Evolutionary conservation across 495 filamentous ascomycete genomes (phyloP).

Genomic region (Neurospora sp.): DNA sequence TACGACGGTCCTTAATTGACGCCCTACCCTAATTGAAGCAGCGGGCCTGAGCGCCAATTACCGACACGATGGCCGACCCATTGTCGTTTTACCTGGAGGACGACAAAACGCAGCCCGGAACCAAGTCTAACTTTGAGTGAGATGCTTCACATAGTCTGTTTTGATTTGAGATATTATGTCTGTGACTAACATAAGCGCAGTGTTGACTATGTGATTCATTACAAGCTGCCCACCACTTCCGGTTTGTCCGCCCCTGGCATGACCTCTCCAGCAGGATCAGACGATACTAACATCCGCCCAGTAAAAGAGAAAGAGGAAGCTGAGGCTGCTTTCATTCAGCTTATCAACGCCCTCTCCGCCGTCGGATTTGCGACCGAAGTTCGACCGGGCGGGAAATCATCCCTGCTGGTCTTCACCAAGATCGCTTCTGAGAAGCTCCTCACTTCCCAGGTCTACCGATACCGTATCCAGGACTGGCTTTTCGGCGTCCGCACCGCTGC

Average conservation of each 20-base stretch:
- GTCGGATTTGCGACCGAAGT: slow-evolving; percentile 81
- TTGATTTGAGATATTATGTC: not conserved
- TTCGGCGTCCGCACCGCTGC: slow-evolving; percentile 74
- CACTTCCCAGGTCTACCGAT: slow-evolving; percentile 52
- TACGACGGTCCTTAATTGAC: not conserved
- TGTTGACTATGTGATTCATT: slow-evolving; percentile 91
- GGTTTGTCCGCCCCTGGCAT: slow-evolving; percentile 34
- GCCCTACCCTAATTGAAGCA: not conserved
- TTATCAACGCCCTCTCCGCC: slow-evolving; percentile 58
- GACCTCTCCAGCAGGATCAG: not conserved
- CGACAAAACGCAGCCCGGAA: slow-evolving; percentile 19
- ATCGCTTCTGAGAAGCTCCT: slow-evolving; percentile 58
- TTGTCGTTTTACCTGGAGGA: slow-evolving; percentile 19
- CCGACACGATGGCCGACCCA: slow-evolving; percentile 25
- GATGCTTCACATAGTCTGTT: not conserved
- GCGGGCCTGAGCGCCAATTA: not conserved
- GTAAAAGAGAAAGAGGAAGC: slow-evolving; percentile 55
- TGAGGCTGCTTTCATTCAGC: slow-evolving; percentile 59
- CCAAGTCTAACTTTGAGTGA: slow-evolving; percentile 22
- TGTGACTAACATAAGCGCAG: slow-evolving; percentile 26
- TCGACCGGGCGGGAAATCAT: slow-evolving; percentile 64
- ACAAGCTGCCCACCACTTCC: slow-evolving; percentile 50
- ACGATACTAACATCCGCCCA: not conserved
- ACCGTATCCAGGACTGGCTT: slow-evolving; percentile 90
- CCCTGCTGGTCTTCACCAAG: slow-evolving; percentile 74